Evolutionary conservation across 2,329 filamentous ascomycete species (phyloP), one percentile per base, ranked within the genome.

Genomic region (Colletotrichum echinochloae): DNA sequence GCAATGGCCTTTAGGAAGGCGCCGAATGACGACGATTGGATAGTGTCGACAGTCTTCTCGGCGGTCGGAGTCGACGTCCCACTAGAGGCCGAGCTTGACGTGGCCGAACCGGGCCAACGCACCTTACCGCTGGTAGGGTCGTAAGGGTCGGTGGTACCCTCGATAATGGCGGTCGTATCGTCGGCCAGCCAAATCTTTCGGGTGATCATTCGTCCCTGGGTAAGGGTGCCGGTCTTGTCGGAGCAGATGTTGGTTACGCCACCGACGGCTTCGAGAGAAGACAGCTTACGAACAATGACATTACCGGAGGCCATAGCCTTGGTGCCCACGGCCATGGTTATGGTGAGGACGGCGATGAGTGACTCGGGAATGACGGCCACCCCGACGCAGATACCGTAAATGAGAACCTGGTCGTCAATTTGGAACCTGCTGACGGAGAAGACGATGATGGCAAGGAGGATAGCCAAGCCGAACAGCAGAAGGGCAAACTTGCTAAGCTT

Each of bases 401-500:
- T 85, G 65, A 91, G 81, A 18, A 90, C 87, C 70, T 91, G 87
- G 70, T 86, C 85, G 49, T 83, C 79, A 54, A 90, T 79, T 1
- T 84, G 59, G 80, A 86, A 91, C 67, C 81, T 81, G 77, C 85
- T 88, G 71, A 84, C 88, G 7, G 84, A 86, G 77, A 91, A 91
- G 74, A 91, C 89, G 61, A 91, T 86, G 69, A 91, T 77, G 60
- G 86, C 88, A 41, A 91, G 83, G 3, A 90, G 75, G 65, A 90
- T 83, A 52, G 89, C 94, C 60, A 94, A 87, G 56, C 86, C 90
- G 77, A 97, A 97, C 2, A 97, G 88, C 4, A 94, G 78, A 52
- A 96, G 90, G 35, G 94, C 94, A 76, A 97, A 91, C 80, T 95
- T 94, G 82, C 92, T 94, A 61, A 97, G 86, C 77, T 93, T 95